Base-by-base conservation (phyloP, 1,284 basidiomycete species). In the Coniferiporia sulphurascens region DNA sequence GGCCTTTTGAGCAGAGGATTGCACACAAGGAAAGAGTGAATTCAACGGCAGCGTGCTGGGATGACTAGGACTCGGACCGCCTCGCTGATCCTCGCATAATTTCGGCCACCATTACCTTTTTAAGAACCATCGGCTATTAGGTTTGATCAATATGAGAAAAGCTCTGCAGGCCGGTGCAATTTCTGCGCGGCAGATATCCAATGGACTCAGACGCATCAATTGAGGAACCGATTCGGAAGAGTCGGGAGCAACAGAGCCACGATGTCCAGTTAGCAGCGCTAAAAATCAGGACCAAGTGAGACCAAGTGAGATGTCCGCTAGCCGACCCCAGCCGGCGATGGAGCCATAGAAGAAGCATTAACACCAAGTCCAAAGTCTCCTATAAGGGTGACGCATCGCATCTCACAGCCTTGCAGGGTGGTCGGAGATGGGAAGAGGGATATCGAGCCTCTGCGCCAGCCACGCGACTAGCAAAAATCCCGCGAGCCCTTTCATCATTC, bases 11-110 rank as follows among this genome's bases (percentile, higher is more conserved):
- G 41, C 50, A 58, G 57, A 58, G 57, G 43, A 48, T 8, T 21
- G 44, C 50, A 21, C 34, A 48, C 50, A 27, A 19, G 57, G 57
- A 58, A 45, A 53, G 34, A 52, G 27, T 45, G 12, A 35, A 43
- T 32, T 56, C 19, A 36, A 38, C 17, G 54, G 54, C 1, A 56
- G 19, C 54, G 44, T 17, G 32, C 4, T 22, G 44, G 7, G 34
- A 56, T 56, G 54, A 56, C 54, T 56, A 44, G 52, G 48, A 17
- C 45, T 48, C 21, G 48, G 32, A 52, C 50, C 17, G 50, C 50
- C 50, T 52, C 50, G 17, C 32, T 52, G 50, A 17, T 52, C 13
- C 36, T 35, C 15, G 12, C 44, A 46, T 9, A 12, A 19, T 8
- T 21, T 21, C 44, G 3, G 17, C 44, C 15, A n/a, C 15, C 13